Evolutionary conservation across 1,284 basidiomycete species (phyloP), one percentile per base, ranked within the genome.

Genomic region (Blastosporella zonata): DNA sequence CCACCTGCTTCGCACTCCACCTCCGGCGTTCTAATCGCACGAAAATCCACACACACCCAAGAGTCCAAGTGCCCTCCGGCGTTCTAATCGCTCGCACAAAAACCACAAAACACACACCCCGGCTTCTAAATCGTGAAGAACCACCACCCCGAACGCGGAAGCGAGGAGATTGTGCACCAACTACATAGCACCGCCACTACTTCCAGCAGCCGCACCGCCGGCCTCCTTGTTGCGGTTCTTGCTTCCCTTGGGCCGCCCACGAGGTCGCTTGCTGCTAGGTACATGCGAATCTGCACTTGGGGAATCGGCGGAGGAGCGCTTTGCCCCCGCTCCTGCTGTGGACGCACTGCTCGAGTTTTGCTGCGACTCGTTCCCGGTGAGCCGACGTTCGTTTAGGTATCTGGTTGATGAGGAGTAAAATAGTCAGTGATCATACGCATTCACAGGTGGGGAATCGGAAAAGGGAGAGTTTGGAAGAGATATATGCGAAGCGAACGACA

Each of bases 171-270:
- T 22, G 12, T 9, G 7, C 15, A 15, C 22, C 35, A 36, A 15
- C 21, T 49, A 53, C 40, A 52, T 40, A 7, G 29, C 41, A 25
- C 55, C 46, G 15, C 49, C 37, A 29, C 46, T 37, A 1, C 37
- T 20, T 20, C 48, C 47, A 20, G 34, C 27, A 17, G 27, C 37
- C 10, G 28, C 41, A 13, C 36, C 36, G 20, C 20, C 36, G 36
- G 20, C 36, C 8, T 54, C 56, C 21, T 63, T 63, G 18, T 40
- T 47, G 28, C 61, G 59, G 40, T 72, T 73, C 57, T 78, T 79
- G 56, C 71, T 74, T 1, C 72, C 72, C 53, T 71, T 73, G 2
- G 77, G 77, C 2, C 77, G 64, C 21, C 77, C 77, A 41, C 77
- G 67, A 1, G 78, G 77, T 8, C 77, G 61, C 49, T 79, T 79